phyloP scores from a whole-genome alignment of 2,329 filamentous ascomycete genomes.

The Rhynchosporium agropyri region DNA sequence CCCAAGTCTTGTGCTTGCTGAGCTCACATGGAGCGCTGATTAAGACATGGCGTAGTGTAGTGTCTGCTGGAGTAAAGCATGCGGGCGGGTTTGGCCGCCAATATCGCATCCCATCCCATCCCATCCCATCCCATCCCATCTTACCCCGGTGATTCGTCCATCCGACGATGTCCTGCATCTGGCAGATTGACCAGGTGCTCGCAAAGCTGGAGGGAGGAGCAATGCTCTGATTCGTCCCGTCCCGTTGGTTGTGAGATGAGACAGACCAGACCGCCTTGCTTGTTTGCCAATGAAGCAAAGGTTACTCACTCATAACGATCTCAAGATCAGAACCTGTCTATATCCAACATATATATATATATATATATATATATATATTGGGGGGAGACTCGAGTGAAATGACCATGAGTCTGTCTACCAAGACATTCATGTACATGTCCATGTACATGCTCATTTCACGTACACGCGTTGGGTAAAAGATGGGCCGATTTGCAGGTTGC shows the following conservation, averaged over 20 bases:
- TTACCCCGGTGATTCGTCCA: neutral
- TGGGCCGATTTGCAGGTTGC: neutral
- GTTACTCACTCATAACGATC: too few species aligned
- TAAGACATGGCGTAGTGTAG: constrained; percentile 8
- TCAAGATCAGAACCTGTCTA: too few species aligned
- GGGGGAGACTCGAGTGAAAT: neutral
- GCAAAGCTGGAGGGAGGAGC: neutral
- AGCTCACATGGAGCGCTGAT: constrained; percentile 9
- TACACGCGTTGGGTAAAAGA: neutral
- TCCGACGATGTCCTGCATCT: neutral
- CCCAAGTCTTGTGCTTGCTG: neutral
- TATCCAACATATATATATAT: too few species aligned
- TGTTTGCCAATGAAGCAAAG: neutral
- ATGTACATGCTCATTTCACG: neutral
- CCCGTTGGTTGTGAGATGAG: neutral
- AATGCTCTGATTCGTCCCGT: constrained; percentile 3
- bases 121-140: too few species aligned
- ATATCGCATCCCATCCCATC: neutral
- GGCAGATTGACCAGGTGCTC: neutral
- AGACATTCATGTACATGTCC: neutral
- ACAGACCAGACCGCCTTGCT: constrained; percentile 16
- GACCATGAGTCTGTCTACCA: neutral
- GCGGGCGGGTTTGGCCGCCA: constrained; percentile 7
- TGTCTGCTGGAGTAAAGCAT: neutral
- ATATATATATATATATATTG: too few species aligned